Evolutionary conservation across 495 filamentous ascomycete species (phyloP).

Genomic region (Hyaloscypha variabilis): DNA sequence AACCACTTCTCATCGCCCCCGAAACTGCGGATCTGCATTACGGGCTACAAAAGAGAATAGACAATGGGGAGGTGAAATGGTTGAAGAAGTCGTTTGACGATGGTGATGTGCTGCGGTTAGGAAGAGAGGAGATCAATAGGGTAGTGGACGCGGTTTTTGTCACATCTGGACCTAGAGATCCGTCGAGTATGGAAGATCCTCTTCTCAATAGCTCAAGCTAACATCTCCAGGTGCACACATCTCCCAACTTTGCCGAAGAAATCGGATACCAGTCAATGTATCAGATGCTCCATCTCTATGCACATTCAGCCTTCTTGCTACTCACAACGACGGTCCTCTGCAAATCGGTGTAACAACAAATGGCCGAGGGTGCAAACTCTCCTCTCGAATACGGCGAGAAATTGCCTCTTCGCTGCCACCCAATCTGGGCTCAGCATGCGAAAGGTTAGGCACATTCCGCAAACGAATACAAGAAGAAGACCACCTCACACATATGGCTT

Average conservation of each 20-base stretch:
- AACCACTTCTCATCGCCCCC: slow-evolving; percentile 80
- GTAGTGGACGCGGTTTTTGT: slow-evolving; percentile 95
- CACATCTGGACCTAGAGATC: slow-evolving; percentile 60
- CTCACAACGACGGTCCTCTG: slow-evolving; percentile 85
- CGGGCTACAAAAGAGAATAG: slow-evolving; percentile 70
- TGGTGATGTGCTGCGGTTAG: slow-evolving; percentile 74
- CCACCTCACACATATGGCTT: slow-evolving; percentile 48
- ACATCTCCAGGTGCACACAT: slow-evolving; percentile 59
- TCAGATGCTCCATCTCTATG: slow-evolving; percentile 86
- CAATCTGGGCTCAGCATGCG: slow-evolving; percentile 82
- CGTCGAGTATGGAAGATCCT: slow-evolving; percentile 45
- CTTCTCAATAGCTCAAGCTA: neutral
- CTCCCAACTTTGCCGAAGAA: slow-evolving; percentile 71
- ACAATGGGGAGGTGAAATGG: slow-evolving; percentile 74
- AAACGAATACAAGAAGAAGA: slow-evolving; percentile 81
- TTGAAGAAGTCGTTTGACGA: slow-evolving; percentile 68
- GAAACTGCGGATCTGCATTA: slow-evolving; percentile 68
- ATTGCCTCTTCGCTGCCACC: slow-evolving; percentile 77
- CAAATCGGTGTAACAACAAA: slow-evolving; percentile 97
- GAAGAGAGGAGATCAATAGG: slow-evolving; percentile 73
- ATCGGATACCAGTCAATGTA: slow-evolving; percentile 92
- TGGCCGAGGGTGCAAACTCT: slow-evolving; percentile 91
- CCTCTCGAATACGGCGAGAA: slow-evolving; percentile 86
- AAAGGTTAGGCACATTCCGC: slow-evolving; percentile 75
- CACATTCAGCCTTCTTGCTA: slow-evolving; percentile 87